These are phyloP conservation scores for Aspergillus sp. DNA, from an alignment of 2,329 filamentous ascomycete genomes.

Conservation along the genomic window DNA sequence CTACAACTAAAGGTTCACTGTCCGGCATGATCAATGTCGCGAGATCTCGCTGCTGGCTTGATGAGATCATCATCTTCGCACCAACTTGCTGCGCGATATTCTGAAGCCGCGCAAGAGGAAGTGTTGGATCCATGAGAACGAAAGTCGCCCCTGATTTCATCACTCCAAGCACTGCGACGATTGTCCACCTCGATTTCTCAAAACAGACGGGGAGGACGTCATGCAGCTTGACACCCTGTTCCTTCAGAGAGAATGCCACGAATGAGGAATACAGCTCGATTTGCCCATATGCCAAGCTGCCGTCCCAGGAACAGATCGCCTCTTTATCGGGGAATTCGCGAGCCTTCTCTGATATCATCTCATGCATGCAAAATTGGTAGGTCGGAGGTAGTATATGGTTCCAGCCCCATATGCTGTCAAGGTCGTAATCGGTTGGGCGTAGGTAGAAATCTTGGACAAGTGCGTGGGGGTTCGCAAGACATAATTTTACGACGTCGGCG, in stretches of 20 bases:
- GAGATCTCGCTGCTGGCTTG: slow-evolving; percentile 29
- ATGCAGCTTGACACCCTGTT: slow-evolving; percentile 27
- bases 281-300: slow-evolving; percentile 29
- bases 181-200: slow-evolving; percentile 35
- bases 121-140: slow-evolving; percentile 33
- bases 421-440: slow-evolving; percentile 36
- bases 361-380: slow-evolving; percentile 49
- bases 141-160: slow-evolving; percentile 35
- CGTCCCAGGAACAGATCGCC: slow-evolving; percentile 34
- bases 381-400: slow-evolving; percentile 47
- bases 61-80: slow-evolving; percentile 31
- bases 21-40: slow-evolving; percentile 31
- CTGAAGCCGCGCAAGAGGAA: slow-evolving; percentile 34
- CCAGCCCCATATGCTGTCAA: slow-evolving; percentile 50
- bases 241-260: slow-evolving; percentile 25
- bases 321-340: slow-evolving; percentile 24
- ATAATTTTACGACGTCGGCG: slow-evolving; percentile 40
- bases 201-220: slow-evolving; percentile 34
- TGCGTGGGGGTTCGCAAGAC: slow-evolving; percentile 27
- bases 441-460: slow-evolving; percentile 34
- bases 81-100: slow-evolving; percentile 32
- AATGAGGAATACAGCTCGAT: slow-evolving; percentile 37
- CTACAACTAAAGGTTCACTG: slow-evolving; percentile 28
- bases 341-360: slow-evolving; percentile 40
- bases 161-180: slow-evolving; percentile 32